Evolutionary conservation across 306 rosid genomes (phyloP).

Genomic region (Trichosanthes cucumerina): DNA sequence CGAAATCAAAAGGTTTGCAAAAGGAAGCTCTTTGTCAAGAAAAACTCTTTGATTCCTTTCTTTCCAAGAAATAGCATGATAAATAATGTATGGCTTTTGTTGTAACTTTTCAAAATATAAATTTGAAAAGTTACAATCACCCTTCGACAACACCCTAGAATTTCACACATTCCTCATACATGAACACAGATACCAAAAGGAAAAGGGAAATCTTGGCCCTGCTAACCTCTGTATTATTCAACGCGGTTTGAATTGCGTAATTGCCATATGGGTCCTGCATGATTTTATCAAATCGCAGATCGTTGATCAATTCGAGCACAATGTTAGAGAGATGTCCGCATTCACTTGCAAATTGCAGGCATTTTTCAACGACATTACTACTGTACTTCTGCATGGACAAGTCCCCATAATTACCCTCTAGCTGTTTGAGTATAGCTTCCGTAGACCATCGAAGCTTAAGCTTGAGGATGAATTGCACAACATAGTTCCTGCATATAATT

Average conservation of each 20-base stretch:
- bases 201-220: background rate
- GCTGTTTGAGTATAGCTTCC: conserved; percentile 21
- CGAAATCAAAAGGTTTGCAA: too few species aligned
- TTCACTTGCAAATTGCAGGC: conserved; percentile 21
- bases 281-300: conserved; percentile 31
- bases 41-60: too few species aligned
- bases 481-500: conserved; percentile 41
- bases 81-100: background rate
- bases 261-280: conserved; percentile 52
- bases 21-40: too few species aligned
- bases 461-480: conserved; percentile 43
- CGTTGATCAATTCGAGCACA: conserved; percentile 26
- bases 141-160: background rate
- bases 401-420: conserved; percentile 36
- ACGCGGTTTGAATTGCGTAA: conserved; percentile 41
- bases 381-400: conserved; percentile 45
- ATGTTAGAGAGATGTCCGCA: conserved; percentile 15
- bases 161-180: background rate
- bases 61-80: too few species aligned
- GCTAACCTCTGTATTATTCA: conserved; percentile 32
- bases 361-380: conserved; percentile 47
- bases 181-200: background rate
- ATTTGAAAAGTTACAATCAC: background rate
- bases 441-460: conserved; percentile 35
- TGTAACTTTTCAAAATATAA: background rate